Evolutionary conservation across 2,329 filamentous ascomycete genomes (phyloP).

Genomic region (Fusarium staphyleae): DNA sequence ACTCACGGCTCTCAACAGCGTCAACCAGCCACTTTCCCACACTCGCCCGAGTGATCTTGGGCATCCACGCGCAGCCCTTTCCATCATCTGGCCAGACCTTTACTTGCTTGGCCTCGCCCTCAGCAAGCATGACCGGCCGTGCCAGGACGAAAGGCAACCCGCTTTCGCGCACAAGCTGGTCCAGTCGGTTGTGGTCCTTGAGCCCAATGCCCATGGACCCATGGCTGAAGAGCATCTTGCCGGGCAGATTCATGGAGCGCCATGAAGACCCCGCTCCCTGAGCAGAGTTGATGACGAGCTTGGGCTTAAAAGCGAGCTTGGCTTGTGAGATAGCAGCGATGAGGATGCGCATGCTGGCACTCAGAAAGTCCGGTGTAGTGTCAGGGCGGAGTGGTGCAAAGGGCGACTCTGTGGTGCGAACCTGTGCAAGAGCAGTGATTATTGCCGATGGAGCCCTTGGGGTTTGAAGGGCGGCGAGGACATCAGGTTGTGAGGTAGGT

Average conservation of each 20-base stretch:
- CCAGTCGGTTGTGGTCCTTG: conserved; percentile 23
- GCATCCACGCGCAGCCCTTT: conserved; percentile 29
- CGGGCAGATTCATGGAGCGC: conserved; percentile 22
- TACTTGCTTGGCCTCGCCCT: conserved; percentile 6
- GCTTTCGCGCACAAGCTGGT: conserved; percentile 7
- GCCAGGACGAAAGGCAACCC: conserved; percentile 12
- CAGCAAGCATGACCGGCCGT: conserved; percentile 15
- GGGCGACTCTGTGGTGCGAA: conserved; percentile 12
- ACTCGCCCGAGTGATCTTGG: conserved; percentile 17
- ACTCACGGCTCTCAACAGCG: conserved; percentile 9
- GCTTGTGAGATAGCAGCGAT: not conserved
- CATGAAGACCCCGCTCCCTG: conserved; percentile 14
- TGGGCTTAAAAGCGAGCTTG: not conserved
- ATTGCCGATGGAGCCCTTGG: not conserved
- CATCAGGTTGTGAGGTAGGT: conserved; percentile 18
- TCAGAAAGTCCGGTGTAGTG: conserved; percentile 17
- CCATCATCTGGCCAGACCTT: conserved; percentile 30
- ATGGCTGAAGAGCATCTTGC: conserved; percentile 20
- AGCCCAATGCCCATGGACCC: conserved; percentile 18
- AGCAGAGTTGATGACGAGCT: conserved; percentile 14
- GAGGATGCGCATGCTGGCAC: conserved; percentile 12
- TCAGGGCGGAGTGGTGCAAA: conserved; percentile 17
- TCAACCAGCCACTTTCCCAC: conserved; percentile 25
- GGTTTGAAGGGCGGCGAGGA: not conserved
- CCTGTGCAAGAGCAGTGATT: conserved; percentile 15